These are phyloP conservation scores for Fistulifera pelliculosa DNA, from an alignment of 108 stramenopile species.

Conservation along the genomic window DNA sequence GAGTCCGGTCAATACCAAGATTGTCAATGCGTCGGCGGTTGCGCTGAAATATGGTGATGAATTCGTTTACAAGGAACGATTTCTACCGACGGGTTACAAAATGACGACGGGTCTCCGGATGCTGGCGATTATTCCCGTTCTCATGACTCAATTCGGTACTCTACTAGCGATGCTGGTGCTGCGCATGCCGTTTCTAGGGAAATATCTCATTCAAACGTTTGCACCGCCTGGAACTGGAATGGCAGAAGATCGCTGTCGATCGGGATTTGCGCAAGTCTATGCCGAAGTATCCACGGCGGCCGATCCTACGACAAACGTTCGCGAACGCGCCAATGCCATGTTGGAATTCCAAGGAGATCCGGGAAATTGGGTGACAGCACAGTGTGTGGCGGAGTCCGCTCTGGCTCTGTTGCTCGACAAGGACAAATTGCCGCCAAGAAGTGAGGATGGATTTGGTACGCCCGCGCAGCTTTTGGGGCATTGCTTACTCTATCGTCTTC, in stretches of 20 bases:
- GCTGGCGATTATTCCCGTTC: slow-evolving; percentile 21
- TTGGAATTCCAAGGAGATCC: slow-evolving; percentile 34
- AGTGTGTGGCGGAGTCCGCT: slow-evolving; percentile 31
- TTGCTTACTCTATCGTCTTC: slow-evolving; percentile 19
- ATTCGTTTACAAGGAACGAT: slow-evolving; percentile 28
- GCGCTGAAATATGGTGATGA: slow-evolving; percentile 29
- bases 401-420: slow-evolving; percentile 21
- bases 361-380: slow-evolving; percentile 33
- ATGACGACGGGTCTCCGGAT: slow-evolving; percentile 4
- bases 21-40: slow-evolving; percentile 28
- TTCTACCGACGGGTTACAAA: slow-evolving; percentile 21
- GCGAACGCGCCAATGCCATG: slow-evolving; percentile 11
- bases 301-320: background rate
- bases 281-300: slow-evolving; percentile 14
- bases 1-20: slow-evolving; percentile 28
- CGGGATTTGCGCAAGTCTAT: slow-evolving; percentile 22
- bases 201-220: slow-evolving; percentile 10
- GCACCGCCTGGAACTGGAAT: slow-evolving; percentile 28
- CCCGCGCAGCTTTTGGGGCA: slow-evolving; percentile 31
- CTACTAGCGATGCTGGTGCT: slow-evolving; percentile 1
- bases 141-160: slow-evolving; percentile 11
- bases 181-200: slow-evolving; percentile 17
- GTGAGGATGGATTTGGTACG: slow-evolving; percentile 42
- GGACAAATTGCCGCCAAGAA: slow-evolving; percentile 19
- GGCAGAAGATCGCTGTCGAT: slow-evolving; percentile 16